Evolutionary conservation across 2,329 filamentous ascomycete species (phyloP).

Genomic region (Curvularia eragrostidis): DNA sequence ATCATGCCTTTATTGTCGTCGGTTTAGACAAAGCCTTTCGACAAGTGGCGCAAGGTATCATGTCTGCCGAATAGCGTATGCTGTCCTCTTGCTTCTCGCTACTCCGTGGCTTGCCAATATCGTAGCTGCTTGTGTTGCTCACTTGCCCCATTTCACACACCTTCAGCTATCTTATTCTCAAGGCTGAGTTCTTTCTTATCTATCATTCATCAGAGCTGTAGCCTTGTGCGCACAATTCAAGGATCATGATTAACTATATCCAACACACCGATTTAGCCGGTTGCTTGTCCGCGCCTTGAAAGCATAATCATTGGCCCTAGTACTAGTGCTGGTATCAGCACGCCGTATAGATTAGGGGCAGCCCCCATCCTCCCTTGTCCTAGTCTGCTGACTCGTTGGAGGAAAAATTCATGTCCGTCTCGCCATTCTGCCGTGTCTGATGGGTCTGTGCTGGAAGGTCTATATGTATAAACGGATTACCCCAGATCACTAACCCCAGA

Average conservation of each 20-base stretch:
- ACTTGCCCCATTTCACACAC: neutral
- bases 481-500: constrained; percentile 17
- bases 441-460: neutral
- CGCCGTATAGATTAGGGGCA: neutral
- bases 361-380: neutral
- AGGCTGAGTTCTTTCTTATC: neutral
- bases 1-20: neutral
- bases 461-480: constrained; percentile 14
- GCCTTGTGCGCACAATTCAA: neutral
- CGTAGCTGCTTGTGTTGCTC: neutral
- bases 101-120: neutral
- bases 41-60: neutral
- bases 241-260: constrained; percentile 1
- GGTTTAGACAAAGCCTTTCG: neutral
- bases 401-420: constrained; percentile 10
- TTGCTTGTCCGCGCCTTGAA: neutral
- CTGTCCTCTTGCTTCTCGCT: neutral
- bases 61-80: neutral
- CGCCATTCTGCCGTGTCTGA: constrained; percentile 5
- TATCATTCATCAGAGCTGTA: neutral
- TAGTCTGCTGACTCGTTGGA: constrained; percentile 10
- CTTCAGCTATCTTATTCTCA: neutral
- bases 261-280: constrained; percentile 12
- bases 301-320: constrained; percentile 3
- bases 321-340: neutral